Evolutionary conservation across 495 filamentous ascomycete species (phyloP).

Genomic region (Hypoxylon perforatum): DNA sequence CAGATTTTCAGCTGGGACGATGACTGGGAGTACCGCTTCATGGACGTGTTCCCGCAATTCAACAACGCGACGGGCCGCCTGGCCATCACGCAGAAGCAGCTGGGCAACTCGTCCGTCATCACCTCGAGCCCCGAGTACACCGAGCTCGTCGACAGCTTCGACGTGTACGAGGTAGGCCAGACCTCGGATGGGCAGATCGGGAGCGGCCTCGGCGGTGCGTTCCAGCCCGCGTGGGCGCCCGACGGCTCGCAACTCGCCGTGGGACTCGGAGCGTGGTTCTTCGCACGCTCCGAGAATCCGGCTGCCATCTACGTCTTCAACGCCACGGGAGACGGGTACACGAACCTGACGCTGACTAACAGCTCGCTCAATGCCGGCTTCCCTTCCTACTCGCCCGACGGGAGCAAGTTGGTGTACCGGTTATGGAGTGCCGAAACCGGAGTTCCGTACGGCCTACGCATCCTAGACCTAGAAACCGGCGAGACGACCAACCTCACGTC

Average conservation of each 20-base stretch:
- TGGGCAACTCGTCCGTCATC: slow-evolving; percentile 32
- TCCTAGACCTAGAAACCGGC: slow-evolving; percentile 28
- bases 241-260: slow-evolving; percentile 26
- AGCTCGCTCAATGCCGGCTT: slow-evolving; percentile 34
- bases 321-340: slow-evolving; percentile 18
- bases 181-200: slow-evolving; percentile 1
- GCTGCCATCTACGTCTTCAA: neutral
- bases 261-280: slow-evolving; percentile 34
- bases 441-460: slow-evolving; percentile 25
- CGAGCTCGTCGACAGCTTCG: slow-evolving; percentile 17
- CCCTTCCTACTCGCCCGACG: too few species aligned
- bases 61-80: neutral
- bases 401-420: too few species aligned
- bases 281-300: slow-evolving; percentile 15
- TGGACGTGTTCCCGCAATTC: slow-evolving; percentile 34
- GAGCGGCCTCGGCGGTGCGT: slow-evolving; percentile 20
- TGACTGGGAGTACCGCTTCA: slow-evolving; percentile 39
- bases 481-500: slow-evolving; percentile 18
- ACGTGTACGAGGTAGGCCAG: slow-evolving; percentile 10
- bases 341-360: slow-evolving; percentile 28
- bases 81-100: slow-evolving; percentile 29
- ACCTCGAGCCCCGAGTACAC: slow-evolving; percentile 14
- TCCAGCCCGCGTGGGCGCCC: slow-evolving; percentile 27
- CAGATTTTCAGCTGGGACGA: slow-evolving; percentile 28
- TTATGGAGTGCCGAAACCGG: neutral